Evolutionary conservation across 495 filamentous ascomycete genomes (phyloP).

Genomic region (Annulohypoxylon maeteangense): DNA sequence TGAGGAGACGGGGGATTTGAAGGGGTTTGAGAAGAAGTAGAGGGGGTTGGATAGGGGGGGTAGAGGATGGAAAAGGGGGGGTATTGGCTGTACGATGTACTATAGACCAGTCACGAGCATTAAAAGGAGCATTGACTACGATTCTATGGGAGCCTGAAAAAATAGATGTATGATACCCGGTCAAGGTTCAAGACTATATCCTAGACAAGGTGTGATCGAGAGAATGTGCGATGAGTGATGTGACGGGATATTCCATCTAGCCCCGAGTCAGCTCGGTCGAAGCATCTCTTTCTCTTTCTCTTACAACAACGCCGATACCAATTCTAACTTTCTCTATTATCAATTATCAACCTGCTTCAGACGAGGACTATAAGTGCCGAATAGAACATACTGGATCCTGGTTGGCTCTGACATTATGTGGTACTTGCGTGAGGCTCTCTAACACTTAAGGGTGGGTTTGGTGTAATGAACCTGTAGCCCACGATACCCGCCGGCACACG

Average conservation of each 20-base stretch:
- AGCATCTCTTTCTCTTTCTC: too few relatives aligned
- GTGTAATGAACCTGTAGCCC: neutral
- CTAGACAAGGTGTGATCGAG: too few relatives aligned
- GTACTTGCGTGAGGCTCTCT: constrained; percentile 2
- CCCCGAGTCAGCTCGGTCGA: too few relatives aligned
- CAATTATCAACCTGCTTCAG: too few relatives aligned
- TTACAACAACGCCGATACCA: too few relatives aligned
- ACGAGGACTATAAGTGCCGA: neutral
- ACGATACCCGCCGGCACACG: neutral
- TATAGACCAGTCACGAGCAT: constrained; percentile 6
- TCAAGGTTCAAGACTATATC: neutral
- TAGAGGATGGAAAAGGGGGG: neutral
- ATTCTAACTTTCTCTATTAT: too few relatives aligned
- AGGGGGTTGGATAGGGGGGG: neutral
- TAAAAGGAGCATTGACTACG: neutral
- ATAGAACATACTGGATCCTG: too few relatives aligned
- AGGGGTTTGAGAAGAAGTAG: constrained; percentile 59
- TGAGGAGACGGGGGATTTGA: constrained; percentile 66
- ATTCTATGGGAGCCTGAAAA: neutral
- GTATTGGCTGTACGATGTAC: neutral
- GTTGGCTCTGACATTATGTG: neutral
- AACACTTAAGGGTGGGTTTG: neutral
- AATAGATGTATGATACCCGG: constrained; percentile 7
- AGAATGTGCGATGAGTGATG: too few relatives aligned
- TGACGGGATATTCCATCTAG: too few relatives aligned